A percentile compares a stretch with the other conserved stretches of the same genome.
phyloP scores from a whole-genome alignment of 345 rosid genomes.

The Bruguiera parviflora region DNA sequence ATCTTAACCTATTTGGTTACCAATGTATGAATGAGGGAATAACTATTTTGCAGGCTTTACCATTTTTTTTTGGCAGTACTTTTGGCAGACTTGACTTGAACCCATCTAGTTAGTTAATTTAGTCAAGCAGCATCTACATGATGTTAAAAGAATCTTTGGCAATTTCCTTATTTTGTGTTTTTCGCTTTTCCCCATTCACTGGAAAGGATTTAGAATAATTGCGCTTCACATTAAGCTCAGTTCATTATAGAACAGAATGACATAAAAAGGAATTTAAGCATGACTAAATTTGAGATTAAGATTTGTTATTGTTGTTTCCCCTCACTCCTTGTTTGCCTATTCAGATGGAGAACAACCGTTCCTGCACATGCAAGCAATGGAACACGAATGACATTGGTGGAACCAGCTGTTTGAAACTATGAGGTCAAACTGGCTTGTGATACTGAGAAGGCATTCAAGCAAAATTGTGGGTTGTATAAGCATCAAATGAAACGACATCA shows the following conservation, averaged over 20 bases:
- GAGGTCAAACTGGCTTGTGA: not conserved
- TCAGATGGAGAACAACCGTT: constrained; percentile 1
- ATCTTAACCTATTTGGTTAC: not conserved
- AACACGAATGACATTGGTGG: not conserved
- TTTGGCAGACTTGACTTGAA: too few relatives aligned
- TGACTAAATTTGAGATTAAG: not conserved
- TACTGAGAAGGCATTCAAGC: too few relatives aligned
- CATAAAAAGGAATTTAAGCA: not conserved
- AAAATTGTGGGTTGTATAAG: not conserved
- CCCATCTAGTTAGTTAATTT: too few relatives aligned
- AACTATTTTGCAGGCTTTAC: not conserved
- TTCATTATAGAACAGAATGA: too few relatives aligned
- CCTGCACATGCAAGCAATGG: not conserved
- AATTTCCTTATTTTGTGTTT: too few relatives aligned
- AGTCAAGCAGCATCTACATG: too few relatives aligned
- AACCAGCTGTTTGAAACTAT: not conserved
- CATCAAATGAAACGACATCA: not conserved
- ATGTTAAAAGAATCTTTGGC: too few relatives aligned
- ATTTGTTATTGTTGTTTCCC: not conserved
- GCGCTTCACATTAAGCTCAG: too few relatives aligned
- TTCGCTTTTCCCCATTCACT: too few relatives aligned
- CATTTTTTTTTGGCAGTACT: too few relatives aligned
- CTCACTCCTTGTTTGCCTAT: not conserved
- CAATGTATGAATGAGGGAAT: too few relatives aligned
- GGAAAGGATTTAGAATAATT: too few relatives aligned